These are phyloP conservation scores for Blastobotrys malaysiensis DNA, from an alignment of 1,139 yeast species.

Conservation along the genomic window DNA sequence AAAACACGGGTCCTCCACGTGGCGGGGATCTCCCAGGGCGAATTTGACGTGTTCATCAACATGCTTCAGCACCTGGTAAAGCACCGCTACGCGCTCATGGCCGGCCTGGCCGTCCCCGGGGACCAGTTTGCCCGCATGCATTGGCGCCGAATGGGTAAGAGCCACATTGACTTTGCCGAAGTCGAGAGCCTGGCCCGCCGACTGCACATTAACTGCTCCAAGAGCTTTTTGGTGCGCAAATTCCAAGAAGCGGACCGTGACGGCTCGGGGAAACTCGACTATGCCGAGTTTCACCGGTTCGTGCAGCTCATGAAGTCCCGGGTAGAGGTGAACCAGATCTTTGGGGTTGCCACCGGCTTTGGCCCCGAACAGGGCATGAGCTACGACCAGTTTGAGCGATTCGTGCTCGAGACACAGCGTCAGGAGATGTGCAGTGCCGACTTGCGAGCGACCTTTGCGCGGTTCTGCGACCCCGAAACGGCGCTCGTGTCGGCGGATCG, in stretches of 20 bases:
- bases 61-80: slow-evolving; percentile 44
- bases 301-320: slow-evolving; percentile 52
- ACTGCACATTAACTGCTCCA: slow-evolving; percentile 61
- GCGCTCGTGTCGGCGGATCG: slow-evolving; percentile 42
- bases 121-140: slow-evolving; percentile 50
- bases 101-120: slow-evolving; percentile 49
- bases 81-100: slow-evolving; percentile 48
- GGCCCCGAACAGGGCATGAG: slow-evolving; percentile 24
- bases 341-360: slow-evolving; percentile 26
- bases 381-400: slow-evolving; percentile 40
- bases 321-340: slow-evolving; percentile 44
- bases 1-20: slow-evolving; percentile 66
- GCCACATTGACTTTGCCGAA: slow-evolving; percentile 58
- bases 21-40: slow-evolving; percentile 60
- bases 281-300: slow-evolving; percentile 67
- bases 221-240: slow-evolving; percentile 34
- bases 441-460: slow-evolving; percentile 40
- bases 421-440: slow-evolving; percentile 38
- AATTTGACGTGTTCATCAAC: slow-evolving; percentile 49
- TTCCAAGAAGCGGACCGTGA: slow-evolving; percentile 49
- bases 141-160: slow-evolving; percentile 42
- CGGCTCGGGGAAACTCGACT: slow-evolving; percentile 46
- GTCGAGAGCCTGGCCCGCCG: slow-evolving; percentile 59
- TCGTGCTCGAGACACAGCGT: slow-evolving; percentile 47
- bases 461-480: slow-evolving; percentile 33